Evolutionary conservation across 2,329 filamentous ascomycete genomes (phyloP), one percentile per base, ranked within the genome.

Genomic region (Colletotrichum agaves): DNA sequence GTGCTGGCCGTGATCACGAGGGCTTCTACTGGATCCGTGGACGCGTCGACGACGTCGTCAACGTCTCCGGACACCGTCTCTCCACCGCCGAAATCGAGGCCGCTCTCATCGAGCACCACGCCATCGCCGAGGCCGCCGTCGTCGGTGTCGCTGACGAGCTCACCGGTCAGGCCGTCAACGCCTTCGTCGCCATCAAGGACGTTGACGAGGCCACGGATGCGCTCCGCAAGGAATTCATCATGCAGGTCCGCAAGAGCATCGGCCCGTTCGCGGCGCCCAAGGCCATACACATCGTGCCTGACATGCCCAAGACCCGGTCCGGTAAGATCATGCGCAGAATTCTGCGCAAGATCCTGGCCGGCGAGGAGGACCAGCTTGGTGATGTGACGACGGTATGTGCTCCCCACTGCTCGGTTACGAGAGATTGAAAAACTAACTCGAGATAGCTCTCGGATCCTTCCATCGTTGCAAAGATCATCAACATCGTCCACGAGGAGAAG

Each of bases 1-100:
- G 96, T 77, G 96, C 96, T 63, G 96, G 93, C 68, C 93, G 96
- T 77, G 96, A 99, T 79, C 92, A 97, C 81, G 96, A 99, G 75
- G 96, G 96, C 64, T 99, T 98, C 86, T 99, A 98, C 89, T 99
- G 96, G 96, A 99, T 99, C 79, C 93, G 96, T 70, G 96, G 96
- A 72, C 94, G 96, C 80, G 96, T 99, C 60, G 96, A 99, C 77
- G 96, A 99, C 75, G 96, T 99, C 47, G 95, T 99, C 79, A 99
- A 99, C 81, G 96, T 99, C 70, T 96, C 92, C 74, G 96, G 96
- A 31, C 96, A 99, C 81, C 91, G 96, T 79, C 87, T 99, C 70
- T 98, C 95, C 15, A 99, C 96, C 10, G 95, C 96, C 39, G 96
- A 99, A 81, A 99, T 99, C 72, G 96, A 99, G 82, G 96, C 96